Percentiles rank a stretch among this genome's conserved stretches.
phyloP scores from a whole-genome alignment of 2,329 filamentous ascomycete species.

The Neophaeococcomyces mojaviensis region DNA sequence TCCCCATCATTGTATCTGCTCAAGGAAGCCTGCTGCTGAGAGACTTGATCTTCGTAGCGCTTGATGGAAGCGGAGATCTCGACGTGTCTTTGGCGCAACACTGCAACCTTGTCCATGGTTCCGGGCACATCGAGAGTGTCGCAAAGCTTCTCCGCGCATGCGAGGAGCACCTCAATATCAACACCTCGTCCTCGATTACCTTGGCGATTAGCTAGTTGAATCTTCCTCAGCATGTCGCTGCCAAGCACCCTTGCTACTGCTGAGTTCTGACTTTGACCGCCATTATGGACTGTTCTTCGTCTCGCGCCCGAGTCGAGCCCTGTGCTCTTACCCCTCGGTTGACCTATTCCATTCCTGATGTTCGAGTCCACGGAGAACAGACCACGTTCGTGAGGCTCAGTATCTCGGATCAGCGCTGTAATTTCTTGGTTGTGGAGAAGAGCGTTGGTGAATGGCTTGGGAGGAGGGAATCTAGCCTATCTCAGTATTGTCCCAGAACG shows the following conservation, averaged over 20 bases:
- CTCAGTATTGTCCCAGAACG: conserved; percentile 13
- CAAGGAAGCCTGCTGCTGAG: conserved; percentile 66
- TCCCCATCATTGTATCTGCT: conserved; percentile 53
- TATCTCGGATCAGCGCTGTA: conserved; percentile 88
- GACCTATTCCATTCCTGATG: conserved; percentile 37
- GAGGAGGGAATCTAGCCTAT: conserved; percentile 64
- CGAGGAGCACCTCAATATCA: conserved; percentile 76
- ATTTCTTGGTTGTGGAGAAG: conserved; percentile 85
- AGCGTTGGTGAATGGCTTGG: conserved; percentile 94
- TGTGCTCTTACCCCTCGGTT: background rate
- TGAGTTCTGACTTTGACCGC: conserved; percentile 57
- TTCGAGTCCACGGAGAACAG: conserved; percentile 85
- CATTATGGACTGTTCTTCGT: conserved; percentile 34
- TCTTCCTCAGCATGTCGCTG: conserved; percentile 74
- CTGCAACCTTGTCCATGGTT: conserved; percentile 66
- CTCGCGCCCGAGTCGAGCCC: conserved; percentile 1
- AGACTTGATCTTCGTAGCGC: conserved; percentile 73
- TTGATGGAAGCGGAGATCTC: conserved; percentile 66
- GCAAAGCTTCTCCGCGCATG: conserved; percentile 83
- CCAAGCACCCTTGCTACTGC: conserved; percentile 87
- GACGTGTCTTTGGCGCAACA: conserved; percentile 62
- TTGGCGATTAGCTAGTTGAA: conserved; percentile 52
- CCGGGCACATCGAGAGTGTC: conserved; percentile 78
- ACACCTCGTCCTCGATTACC: conserved; percentile 55
- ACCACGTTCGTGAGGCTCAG: conserved; percentile 86